Conservation (phyloP, 495 filamentous ascomycete genomes). For the Aspergillus steynii region DNA sequence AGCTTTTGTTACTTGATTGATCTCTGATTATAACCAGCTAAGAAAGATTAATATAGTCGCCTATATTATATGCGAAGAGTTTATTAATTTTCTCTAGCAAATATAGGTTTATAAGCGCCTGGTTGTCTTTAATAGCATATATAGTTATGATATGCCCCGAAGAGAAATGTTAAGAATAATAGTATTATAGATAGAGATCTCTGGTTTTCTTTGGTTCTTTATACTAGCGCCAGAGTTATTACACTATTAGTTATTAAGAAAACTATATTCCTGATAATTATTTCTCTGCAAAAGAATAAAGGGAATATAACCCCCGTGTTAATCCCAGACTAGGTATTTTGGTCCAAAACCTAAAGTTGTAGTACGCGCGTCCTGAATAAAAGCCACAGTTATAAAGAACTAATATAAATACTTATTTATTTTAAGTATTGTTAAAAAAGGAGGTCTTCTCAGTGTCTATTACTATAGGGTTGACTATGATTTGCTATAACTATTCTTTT, state of each 20-base stretch:
- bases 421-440: too few relatives aligned
- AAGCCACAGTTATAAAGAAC: slow-evolving; percentile 3
- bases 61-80: too few relatives aligned
- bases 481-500: neutral
- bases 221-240: slow-evolving; percentile 1
- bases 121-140: slow-evolving; percentile 1
- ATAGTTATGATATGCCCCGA: slow-evolving; percentile 1
- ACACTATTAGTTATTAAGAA: neutral
- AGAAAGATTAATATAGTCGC: too few relatives aligned
- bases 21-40: too few relatives aligned
- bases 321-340: slow-evolving; percentile 1
- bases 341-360: neutral
- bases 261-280: neutral
- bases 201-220: slow-evolving; percentile 4
- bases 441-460: too few relatives aligned
- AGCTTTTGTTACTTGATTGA: too few relatives aligned
- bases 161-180: slow-evolving; percentile 5
- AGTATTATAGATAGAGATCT: neutral
- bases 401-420: neutral
- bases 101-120: neutral
- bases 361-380: slow-evolving; percentile 3
- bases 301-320: neutral
- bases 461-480: too few relatives aligned
- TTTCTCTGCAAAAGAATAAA: slow-evolving; percentile 1
- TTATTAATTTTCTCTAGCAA: too few relatives aligned